Evolutionary conservation across 1,284 basidiomycete genomes (phyloP).

Genomic region (Ustilago bromivora): DNA sequence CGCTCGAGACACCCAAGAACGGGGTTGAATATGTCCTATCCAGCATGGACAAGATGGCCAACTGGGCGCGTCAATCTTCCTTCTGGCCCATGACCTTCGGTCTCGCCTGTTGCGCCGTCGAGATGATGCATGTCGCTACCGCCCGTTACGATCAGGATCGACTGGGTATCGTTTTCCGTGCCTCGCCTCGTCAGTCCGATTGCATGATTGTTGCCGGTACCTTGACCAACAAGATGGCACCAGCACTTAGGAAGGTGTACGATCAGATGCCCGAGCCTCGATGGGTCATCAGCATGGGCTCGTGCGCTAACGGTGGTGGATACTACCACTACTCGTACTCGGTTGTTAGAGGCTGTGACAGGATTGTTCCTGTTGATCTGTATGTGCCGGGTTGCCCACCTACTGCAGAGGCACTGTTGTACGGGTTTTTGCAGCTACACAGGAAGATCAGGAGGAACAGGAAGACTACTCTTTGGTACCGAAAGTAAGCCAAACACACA

Average conservation of each 20-base stretch:
- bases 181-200: constrained; percentile 95
- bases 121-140: constrained; percentile 91
- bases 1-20: constrained; percentile 88
- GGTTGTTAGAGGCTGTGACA: constrained; percentile 98
- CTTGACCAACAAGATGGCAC: constrained; percentile 99
- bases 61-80: constrained; percentile 96
- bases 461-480: constrained; percentile 89
- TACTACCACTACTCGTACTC: constrained; percentile 97
- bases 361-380: constrained; percentile 97
- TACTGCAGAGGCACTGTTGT: constrained; percentile 85
- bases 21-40: constrained; percentile 96
- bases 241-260: constrained; percentile 70
- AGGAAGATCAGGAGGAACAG: constrained; percentile 94
- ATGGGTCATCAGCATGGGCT: constrained; percentile 99
- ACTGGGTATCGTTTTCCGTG: constrained; percentile 97
- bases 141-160: constrained; percentile 99
- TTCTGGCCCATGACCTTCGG: constrained; percentile 99
- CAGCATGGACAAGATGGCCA: constrained; percentile 94
- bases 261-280: constrained; percentile 70
- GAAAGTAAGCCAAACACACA: constrained; percentile 55
- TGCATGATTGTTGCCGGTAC: constrained; percentile 99
- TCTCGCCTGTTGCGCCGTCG: constrained; percentile 97
- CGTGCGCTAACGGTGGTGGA: constrained; percentile 97
- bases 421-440: constrained; percentile 83
- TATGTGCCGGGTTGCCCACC: constrained; percentile 84